phyloP scores from a whole-genome alignment of 192 early-diverging fungal species.

The Podila epigama region DNA sequence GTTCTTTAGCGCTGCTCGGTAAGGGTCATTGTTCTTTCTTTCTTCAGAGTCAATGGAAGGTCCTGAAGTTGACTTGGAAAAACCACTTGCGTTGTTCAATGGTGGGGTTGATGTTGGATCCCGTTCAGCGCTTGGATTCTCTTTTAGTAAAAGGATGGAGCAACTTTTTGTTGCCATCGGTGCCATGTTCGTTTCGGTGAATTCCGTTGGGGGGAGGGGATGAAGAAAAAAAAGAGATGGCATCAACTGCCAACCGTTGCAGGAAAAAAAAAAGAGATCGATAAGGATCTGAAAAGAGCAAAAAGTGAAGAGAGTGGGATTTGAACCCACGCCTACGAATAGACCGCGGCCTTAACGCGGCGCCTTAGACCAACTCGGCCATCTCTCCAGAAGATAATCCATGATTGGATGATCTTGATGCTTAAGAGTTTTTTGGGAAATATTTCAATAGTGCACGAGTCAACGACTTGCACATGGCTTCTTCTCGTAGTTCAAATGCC shows the following conservation, averaged over 20 bases:
- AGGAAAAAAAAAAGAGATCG: too few species aligned
- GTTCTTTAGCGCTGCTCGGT: conserved; percentile 1
- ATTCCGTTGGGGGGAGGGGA: not conserved
- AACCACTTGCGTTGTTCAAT: too few species aligned
- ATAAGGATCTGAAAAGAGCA: not conserved
- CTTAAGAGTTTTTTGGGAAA: too few species aligned
- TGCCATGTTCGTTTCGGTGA: not conserved
- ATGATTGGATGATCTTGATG: too few species aligned
- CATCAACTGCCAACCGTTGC: too few species aligned
- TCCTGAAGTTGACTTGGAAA: too few species aligned
- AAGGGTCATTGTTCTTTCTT: conserved; percentile 4
- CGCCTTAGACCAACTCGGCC: conserved; percentile 9
- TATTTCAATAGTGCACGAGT: too few species aligned
- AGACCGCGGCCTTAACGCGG: conserved; percentile 9
- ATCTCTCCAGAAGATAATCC: conserved; percentile 5
- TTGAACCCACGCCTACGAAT: conserved; percentile 26
- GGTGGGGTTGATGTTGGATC: not conserved
- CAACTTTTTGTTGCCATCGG: not conserved
- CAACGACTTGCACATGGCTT: too few species aligned
- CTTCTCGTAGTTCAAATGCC: too few species aligned
- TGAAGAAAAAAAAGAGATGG: not conserved
- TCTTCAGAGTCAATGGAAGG: too few species aligned
- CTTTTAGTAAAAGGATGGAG: conserved; percentile 38
- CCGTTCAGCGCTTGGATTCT: not conserved
- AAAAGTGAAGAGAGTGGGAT: conserved; percentile 19